Base-by-base conservation (phyloP, 352 stramenopile genomes). In the Pythium coloratum region DNA sequence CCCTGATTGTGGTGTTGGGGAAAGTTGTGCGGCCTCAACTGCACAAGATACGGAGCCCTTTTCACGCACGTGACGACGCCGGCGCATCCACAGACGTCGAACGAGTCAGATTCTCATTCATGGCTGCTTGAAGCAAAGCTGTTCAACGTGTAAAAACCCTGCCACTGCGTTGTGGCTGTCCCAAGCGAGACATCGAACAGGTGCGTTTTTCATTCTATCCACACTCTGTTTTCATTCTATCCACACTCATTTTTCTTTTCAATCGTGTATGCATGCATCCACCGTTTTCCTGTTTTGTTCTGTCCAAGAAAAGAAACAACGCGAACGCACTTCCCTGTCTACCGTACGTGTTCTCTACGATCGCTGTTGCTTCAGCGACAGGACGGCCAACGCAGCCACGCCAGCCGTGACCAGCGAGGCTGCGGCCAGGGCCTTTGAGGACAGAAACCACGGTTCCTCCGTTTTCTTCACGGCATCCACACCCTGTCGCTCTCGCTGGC, bases 361-460 rank as follows among this genome's bases (percentile, higher is more conserved):
- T 60, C 67, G 84, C 59, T 88, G 80, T 57, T 86, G 81, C 62
- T 89, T 89, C 54, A 92, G 51, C 1, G 78, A 70, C 59, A 92
- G 55, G 34, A 94, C 38, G 9, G 82, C 82, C 10, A 90, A 65
- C 16, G 82, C 81, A 9, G 86, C 86, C 33, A 91, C 74, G 38
- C 84, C 81, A 12, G 84, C 86, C 54, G 84, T 90, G 61, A 94
- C 73, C 32, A 92, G 70, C 44, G 84, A 92, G 14, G 78, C 86
- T 10, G 81, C 82, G 10, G 83, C 82, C 53, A 94, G 54, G 14
- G 75, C 77, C 63, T 75, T 71, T n/a, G 76, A 70, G 30, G 80
- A 90, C 59, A 84, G 62, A 56, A 88, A 90, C 86, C 86, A 94
- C 30, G 86, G 72, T 33, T 79, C 76, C 5, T 70, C 55, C 6